Base-by-base conservation (phyloP, 148 eudicot genomes). In the Dianthus caryophyllus region DNA sequence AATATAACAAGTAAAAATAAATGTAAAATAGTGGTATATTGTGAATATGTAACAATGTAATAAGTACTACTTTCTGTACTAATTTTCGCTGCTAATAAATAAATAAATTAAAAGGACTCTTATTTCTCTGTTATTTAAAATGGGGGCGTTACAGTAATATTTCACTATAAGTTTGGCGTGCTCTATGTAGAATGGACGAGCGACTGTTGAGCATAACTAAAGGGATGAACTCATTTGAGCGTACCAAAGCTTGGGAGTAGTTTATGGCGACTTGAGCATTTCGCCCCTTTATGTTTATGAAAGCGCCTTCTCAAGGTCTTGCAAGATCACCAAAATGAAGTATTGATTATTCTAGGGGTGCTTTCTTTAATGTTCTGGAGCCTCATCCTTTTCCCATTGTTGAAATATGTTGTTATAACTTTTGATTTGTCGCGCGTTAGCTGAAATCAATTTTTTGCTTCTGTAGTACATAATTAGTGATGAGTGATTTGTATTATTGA, bases 351-450 rank as follows among this genome's bases (percentile, higher is more conserved):
- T 38, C 67, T 64, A 53, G 84, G 86, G 44, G 86, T 73, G 25
- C 71, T 80, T 72, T 83, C 86, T 39, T 38, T 83, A 29, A 75
- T 83, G 51, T 83, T 83, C 67, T 83, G 82, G 86, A 83, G 75
- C 44, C 77, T 83, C 17, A 83, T 81, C 7, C 58, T 80, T 57
- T 60, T 83, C 48, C 67, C 80, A 12, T 62, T 83, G 43, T 20
- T 83, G 43, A 83, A 83, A 69, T 80, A 83, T 80, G 74, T 70
- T 11, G 26, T 77, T 52, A 54, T 83, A 17, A n/a, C n/a, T n/a
- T n/a, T n/a, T n/a, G n/a, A n/a, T n/a, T n/a, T n/a, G n/a, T n/a
- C n/a, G n/a, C n/a, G n/a, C n/a, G n/a, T n/a, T n/a, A n/a, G n/a
- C n/a, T n/a, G n/a, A n/a, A n/a, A n/a, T n/a, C n/a, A n/a, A n/a